Conservation (phyloP, 2,329 filamentous ascomycete species). For the Penicillium concentricum region DNA sequence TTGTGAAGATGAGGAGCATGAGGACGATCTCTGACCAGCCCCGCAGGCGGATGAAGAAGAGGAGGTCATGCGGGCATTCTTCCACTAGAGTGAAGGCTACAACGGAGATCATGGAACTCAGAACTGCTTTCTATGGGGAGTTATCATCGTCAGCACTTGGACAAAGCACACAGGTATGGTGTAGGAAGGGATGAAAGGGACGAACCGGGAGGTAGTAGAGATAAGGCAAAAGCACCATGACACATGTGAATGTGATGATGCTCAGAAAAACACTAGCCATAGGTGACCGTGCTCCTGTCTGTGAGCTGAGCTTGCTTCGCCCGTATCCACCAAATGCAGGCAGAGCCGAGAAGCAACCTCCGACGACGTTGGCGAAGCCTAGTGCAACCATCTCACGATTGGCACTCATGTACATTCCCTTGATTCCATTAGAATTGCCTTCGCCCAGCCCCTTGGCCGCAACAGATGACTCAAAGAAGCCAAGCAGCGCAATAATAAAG, state of each 20-base stretch:
- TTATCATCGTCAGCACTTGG: slow-evolving; percentile 3
- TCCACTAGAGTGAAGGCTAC: slow-evolving; percentile 94
- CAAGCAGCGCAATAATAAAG: slow-evolving; percentile 88
- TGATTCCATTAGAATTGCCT: slow-evolving; percentile 63
- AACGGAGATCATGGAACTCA: slow-evolving; percentile 91
- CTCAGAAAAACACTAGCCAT: slow-evolving; percentile 91
- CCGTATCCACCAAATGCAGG: slow-evolving; percentile 96
- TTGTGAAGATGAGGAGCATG: slow-evolving; percentile 85
- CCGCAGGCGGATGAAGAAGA: slow-evolving; percentile 81
- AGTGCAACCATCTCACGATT: slow-evolving; percentile 93
- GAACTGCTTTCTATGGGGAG: slow-evolving; percentile 72
- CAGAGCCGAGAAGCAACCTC: slow-evolving; percentile 86
- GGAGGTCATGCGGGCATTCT: slow-evolving; percentile 88
- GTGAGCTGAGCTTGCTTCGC: slow-evolving; percentile 89
- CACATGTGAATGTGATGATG: slow-evolving; percentile 75
- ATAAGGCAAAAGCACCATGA: slow-evolving; percentile 80
- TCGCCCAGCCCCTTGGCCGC: slow-evolving; percentile 84
- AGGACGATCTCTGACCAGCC: slow-evolving; percentile 83
- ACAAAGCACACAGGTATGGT: not conserved
- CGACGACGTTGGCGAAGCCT: slow-evolving; percentile 85
- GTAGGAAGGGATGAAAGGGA: slow-evolving; percentile 19
- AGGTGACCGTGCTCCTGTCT: slow-evolving; percentile 85
- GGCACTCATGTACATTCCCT: slow-evolving; percentile 78
- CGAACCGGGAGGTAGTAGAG: slow-evolving; percentile 94
- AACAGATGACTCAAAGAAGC: slow-evolving; percentile 98